Percentiles rank a stretch among this genome's conserved stretches.
These are phyloP conservation scores for Termitomyces sp. DNA, from an alignment of 768 basidiomycete species.

Conservation along the genomic window DNA sequence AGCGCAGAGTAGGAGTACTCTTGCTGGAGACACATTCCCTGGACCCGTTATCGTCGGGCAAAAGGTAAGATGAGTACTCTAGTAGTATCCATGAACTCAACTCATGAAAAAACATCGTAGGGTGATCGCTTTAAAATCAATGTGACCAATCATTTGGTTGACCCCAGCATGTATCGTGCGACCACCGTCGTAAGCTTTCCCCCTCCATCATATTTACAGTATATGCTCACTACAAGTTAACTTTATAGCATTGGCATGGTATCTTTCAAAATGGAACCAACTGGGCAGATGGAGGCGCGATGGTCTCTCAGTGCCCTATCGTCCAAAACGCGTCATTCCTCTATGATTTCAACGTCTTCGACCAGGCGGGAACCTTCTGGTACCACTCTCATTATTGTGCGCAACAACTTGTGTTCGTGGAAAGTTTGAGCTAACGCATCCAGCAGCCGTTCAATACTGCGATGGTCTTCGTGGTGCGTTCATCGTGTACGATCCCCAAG, in stretches of 20 bases:
- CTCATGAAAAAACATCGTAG: not conserved
- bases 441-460: conserved; percentile 28
- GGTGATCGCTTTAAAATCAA: conserved; percentile 2
- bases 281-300: conserved; percentile 30
- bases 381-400: conserved; percentile 17
- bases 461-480: conserved; percentile 18
- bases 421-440: not conserved
- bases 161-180: conserved; percentile 4
- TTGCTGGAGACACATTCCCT: conserved; percentile 3
- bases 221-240: not conserved
- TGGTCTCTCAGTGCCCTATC: conserved; percentile 35
- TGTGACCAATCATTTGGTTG: conserved; percentile 1
- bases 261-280: conserved; percentile 24
- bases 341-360: conserved; percentile 22
- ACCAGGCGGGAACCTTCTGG: conserved; percentile 18
- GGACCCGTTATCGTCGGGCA: not conserved
- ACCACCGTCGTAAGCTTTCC: conserved; percentile 2
- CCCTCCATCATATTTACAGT: not conserved
- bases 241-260: conserved; percentile 35
- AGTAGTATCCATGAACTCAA: not conserved
- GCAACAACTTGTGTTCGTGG: conserved; percentile 10
- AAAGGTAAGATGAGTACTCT: not conserved
- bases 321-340: conserved; percentile 24
- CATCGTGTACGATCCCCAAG: conserved; percentile 27
- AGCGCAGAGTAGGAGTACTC: not conserved